These are phyloP conservation scores for Colletotrichum sp. DNA, from an alignment of 2,329 filamentous ascomycete species.

Conservation along the genomic window DNA sequence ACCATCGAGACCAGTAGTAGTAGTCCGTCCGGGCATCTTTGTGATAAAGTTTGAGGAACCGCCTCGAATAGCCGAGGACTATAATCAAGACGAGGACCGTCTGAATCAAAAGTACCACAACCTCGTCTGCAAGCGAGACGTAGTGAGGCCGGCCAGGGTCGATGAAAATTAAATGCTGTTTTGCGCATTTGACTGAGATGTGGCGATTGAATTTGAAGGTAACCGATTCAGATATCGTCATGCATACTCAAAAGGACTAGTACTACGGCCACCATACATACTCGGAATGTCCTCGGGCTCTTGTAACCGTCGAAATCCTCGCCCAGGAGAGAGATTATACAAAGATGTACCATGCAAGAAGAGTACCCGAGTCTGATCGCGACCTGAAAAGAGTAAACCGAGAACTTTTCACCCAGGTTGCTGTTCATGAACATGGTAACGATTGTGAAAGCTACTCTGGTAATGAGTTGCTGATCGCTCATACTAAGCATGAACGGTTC, in stretches of 20 bases:
- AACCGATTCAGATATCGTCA: not conserved
- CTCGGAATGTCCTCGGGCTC: not conserved
- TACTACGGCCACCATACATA: not conserved
- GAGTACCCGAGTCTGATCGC: not conserved
- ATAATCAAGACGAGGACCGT: not conserved
- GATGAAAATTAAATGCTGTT: not conserved
- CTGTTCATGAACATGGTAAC: not conserved
- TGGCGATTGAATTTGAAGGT: not conserved
- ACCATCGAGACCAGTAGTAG: not conserved
- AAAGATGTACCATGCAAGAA: not conserved
- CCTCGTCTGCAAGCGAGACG: not conserved
- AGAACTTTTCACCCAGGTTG: not conserved
- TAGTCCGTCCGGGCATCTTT: not conserved
- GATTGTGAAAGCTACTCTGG: not conserved
- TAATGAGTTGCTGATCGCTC: not conserved
- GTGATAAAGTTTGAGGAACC: not conserved
- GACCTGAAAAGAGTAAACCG: not conserved
- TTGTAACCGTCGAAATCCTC: not conserved
- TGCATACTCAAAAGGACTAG: not conserved
- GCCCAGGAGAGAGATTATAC: not conserved
- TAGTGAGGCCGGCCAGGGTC: not conserved
- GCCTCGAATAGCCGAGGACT: not conserved
- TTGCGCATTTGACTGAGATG: not conserved
- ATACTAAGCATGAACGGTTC: not conserved
- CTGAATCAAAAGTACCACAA: not conserved